Evolutionary conservation across 106 monocot species (phyloP).

Genomic region (Dioscorea alata): DNA sequence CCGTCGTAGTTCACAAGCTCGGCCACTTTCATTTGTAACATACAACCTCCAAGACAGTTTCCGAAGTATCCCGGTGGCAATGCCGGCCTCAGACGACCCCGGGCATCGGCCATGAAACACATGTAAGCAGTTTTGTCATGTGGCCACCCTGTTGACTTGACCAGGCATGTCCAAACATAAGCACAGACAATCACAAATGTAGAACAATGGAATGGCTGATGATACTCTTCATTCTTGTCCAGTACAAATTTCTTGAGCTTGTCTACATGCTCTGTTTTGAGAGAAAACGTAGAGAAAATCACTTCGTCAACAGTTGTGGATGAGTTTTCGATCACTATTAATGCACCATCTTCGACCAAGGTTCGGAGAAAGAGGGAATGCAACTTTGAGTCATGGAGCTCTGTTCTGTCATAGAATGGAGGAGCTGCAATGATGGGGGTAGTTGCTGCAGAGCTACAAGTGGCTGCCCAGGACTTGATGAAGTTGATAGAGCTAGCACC

Average conservation of each 20-base stretch:
- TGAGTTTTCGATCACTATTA: background rate
- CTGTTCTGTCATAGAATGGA: too few species aligned
- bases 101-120: conserved; percentile 16
- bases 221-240: too few species aligned
- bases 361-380: background rate
- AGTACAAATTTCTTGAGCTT: background rate
- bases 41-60: conserved; percentile 19
- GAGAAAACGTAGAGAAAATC: background rate
- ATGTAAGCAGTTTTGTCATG: background rate
- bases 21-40: background rate
- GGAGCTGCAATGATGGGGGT: background rate
- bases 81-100: conserved; percentile 11
- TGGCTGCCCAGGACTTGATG: conserved; percentile 27
- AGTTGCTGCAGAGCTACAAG: background rate
- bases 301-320: background rate
- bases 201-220: conserved; percentile 10
- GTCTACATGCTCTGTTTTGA: background rate
- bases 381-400: background rate
- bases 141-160: background rate
- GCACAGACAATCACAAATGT: conserved; percentile 18
- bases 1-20: conserved; percentile 18
- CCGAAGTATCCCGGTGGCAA: conserved; percentile 39
- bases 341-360: background rate
- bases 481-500: conserved; percentile 25
- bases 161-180: conserved; percentile 21